A percentile compares a stretch with the other conserved stretches of the same genome.
These are phyloP conservation scores for Cyanidioschyzon merolae DNA, from an alignment of 23 red algal genomes.

Conservation along the genomic window DNA sequence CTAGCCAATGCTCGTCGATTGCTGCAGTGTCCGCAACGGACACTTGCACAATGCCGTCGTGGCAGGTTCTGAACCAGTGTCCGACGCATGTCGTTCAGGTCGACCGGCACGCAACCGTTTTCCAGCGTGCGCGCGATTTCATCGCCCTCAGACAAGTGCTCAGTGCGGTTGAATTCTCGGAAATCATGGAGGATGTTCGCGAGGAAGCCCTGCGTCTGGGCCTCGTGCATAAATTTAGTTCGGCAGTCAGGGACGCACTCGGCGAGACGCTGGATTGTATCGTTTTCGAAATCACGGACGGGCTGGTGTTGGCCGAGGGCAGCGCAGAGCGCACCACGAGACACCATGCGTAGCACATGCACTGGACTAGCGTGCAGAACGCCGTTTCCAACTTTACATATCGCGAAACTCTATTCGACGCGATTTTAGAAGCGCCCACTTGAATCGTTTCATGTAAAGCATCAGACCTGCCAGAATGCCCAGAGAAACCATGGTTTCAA, in stretches of 20 bases:
- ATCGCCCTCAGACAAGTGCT: neutral
- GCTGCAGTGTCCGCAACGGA: neutral
- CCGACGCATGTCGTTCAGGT: neutral
- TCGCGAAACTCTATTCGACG: conserved; percentile 75
- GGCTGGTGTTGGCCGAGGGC: neutral
- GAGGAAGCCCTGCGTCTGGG: neutral
- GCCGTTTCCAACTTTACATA: neutral
- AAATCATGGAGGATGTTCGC: neutral
- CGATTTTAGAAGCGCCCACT: conserved; percentile 76
- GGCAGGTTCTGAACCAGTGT: neutral
- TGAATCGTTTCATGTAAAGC: conserved; percentile 77
- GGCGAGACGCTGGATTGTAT: neutral
- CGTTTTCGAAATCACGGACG: neutral
- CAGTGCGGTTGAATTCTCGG: neutral
- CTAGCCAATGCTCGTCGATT: neutral
- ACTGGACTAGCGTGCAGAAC: neutral
- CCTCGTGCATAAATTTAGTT: neutral
- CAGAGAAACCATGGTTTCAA: conserved; percentile 64
- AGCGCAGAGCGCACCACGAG: neutral
- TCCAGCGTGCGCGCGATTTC: neutral
- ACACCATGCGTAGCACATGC: neutral
- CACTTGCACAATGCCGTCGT: neutral
- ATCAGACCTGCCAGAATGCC: conserved; percentile 46
- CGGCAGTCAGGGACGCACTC: neutral
- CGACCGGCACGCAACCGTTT: neutral